Percentiles rank a stretch among this genome's conserved stretches.
These are phyloP conservation scores for Agaricus blazei DNA, from an alignment of 768 basidiomycete genomes.

Conservation along the genomic window DNA sequence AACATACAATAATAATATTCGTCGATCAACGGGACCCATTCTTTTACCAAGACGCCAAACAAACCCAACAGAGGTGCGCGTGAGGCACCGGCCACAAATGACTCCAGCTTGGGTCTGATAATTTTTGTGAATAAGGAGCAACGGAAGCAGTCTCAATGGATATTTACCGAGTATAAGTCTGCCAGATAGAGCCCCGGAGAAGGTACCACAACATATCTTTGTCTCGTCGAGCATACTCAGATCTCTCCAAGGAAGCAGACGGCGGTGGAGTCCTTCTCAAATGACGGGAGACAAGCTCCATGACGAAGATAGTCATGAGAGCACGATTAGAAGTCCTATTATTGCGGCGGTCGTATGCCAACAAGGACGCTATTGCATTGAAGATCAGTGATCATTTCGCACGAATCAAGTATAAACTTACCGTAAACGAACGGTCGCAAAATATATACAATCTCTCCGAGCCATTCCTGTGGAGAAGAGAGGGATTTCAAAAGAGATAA, in stretches of 20 bases:
- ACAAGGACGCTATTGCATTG: constrained; percentile 29
- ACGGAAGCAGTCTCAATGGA: constrained; percentile 4
- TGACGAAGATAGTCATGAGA: constrained; percentile 53
- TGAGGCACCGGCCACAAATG: constrained; percentile 49
- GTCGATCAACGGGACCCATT: constrained; percentile 87
- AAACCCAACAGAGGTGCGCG: constrained; percentile 62
- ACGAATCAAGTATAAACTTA: constrained; percentile 22
- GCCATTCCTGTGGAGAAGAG: constrained; percentile 65
- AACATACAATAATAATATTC: constrained; percentile 88
- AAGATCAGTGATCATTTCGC: constrained; percentile 11
- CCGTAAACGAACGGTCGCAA: constrained; percentile 77
- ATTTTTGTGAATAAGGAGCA: constrained; percentile 5
- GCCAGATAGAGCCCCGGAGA: constrained; percentile 83
- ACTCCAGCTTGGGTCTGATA: constrained; percentile 72
- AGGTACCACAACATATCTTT: constrained; percentile 81
- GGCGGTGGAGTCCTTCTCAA: constrained; percentile 64
- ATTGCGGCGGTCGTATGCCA: constrained; percentile 32
- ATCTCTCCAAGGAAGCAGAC: constrained; percentile 59
- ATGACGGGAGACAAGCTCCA: constrained; percentile 73
- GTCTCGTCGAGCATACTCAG: constrained; percentile 81
- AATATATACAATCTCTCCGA: constrained; percentile 67
- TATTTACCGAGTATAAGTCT: constrained; percentile 63
- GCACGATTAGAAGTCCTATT: constrained; percentile 50
- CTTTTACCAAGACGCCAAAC: constrained; percentile 64
- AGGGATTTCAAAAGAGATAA: constrained; percentile 60